phyloP scores from a whole-genome alignment of 129 eudicot genomes.

The Apium graveolens region DNA sequence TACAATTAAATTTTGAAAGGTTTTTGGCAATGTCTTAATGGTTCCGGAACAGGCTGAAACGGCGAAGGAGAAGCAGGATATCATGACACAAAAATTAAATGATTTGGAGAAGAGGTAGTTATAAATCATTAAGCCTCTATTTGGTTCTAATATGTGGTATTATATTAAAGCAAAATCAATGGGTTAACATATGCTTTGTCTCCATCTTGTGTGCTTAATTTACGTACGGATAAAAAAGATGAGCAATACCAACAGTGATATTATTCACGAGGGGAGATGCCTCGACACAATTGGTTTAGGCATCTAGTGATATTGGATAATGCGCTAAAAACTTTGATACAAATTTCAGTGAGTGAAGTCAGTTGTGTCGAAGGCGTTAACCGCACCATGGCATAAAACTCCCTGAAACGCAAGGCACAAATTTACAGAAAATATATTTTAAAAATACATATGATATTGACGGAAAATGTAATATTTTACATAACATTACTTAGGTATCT shows the following conservation, averaged over 20 bases:
- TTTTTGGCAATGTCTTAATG: slow-evolving; percentile 16
- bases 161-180: neutral
- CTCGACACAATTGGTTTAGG: neutral
- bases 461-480: too few species aligned
- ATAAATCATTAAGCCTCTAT: neutral
- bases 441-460: too few species aligned
- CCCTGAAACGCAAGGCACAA: too few species aligned
- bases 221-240: neutral
- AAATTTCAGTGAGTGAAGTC: too few species aligned
- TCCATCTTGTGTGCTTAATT: neutral
- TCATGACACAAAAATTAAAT: slow-evolving; percentile 39
- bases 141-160: neutral
- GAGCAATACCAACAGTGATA: neutral
- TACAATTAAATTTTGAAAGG: neutral
- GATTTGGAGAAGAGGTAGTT: slow-evolving; percentile 46
- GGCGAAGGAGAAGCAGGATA: slow-evolving; percentile 76
- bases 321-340: too few species aligned
- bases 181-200: neutral
- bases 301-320: neutral
- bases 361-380: too few species aligned
- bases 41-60: slow-evolving; percentile 61
- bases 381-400: too few species aligned
- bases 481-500: too few species aligned
- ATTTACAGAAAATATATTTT: too few species aligned
- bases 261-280: neutral